Evolutionary conservation across 148 eudicot species (phyloP), one percentile per base, ranked within the genome.

Genomic region (Hydrangea macrophylla): DNA sequence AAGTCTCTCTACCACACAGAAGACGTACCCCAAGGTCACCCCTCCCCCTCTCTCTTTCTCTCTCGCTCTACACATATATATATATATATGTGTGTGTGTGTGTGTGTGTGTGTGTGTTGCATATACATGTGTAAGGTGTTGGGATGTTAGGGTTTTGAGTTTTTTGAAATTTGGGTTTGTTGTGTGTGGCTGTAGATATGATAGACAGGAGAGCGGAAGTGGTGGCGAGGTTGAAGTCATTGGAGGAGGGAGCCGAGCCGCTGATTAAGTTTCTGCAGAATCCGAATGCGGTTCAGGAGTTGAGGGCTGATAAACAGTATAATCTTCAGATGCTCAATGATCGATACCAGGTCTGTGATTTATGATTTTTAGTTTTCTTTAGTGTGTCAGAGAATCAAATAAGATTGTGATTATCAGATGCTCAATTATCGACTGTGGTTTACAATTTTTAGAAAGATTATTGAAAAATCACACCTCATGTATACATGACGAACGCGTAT

Each of bases 181-280:
- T 48, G 30, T 65, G 30, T 65, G 33, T 13, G 35, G 48, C 68
- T 78, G 67, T 72, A 93, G 99, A 91, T 53, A 94, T 94, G 99
- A 79, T 94, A 71, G 99, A 91, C 25, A 84, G 99, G 75, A 91
- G 99, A 76, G 88, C 61, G 10, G 97, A 94, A 72, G 97, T 94
- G 35, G 97, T 94, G 48, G 91, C 88, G 0, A 83, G 92, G 57
- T 78, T 94, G 85, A 94, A 94, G 82, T 78, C 93, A 0, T 71
- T 91, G 64, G 97, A 91, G 72, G 96, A 94, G 69, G 84, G 83
- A 10, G 99, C 96, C 0, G 97, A 90, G 9, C 99, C 97, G 1
- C 81, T 94, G 80, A 74, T 94, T 33, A 17, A 77, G 1, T 94
- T 94, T 60, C 75, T 94, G 77, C 99, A 88, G 86, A 87, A 88